Conservation (phyloP, 1,284 basidiomycete species). For the Volvariella volvacea region DNA sequence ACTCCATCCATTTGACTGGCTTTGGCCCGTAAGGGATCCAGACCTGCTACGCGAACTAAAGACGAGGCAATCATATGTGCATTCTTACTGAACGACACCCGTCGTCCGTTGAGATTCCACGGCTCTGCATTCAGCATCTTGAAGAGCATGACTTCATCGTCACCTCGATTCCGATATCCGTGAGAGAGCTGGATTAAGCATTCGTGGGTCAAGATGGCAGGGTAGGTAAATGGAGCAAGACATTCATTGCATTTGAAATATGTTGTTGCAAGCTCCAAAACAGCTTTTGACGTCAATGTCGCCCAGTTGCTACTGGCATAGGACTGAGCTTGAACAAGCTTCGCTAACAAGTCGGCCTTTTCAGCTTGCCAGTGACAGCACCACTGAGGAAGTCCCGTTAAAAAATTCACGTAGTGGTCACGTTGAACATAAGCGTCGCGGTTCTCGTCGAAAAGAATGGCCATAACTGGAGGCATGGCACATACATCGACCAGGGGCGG, state of each 20-base stretch:
- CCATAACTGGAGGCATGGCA: constrained; percentile 6
- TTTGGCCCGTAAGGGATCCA: not conserved
- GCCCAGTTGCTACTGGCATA: not conserved
- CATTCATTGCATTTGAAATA: constrained; percentile 1
- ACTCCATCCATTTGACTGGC: not conserved
- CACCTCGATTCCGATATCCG: not conserved
- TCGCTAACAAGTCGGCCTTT: not conserved
- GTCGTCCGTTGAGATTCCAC: not conserved
- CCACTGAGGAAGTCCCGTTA: not conserved
- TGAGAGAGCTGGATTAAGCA: not conserved
- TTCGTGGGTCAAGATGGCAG: not conserved
- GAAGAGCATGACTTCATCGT: not conserved
- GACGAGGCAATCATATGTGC: not conserved
- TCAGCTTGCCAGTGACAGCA: not conserved
- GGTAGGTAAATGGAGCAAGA: not conserved
- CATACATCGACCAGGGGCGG: constrained; percentile 6
- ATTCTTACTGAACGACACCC: not conserved
- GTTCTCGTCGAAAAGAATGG: constrained; percentile 4
- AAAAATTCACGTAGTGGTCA: constrained; percentile 3
- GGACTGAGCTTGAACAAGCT: not conserved
- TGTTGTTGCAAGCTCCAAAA: not conserved
- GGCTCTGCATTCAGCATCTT: not conserved
- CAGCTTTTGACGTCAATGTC: not conserved
- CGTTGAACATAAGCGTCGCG: not conserved
- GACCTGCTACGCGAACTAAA: not conserved